Evolutionary conservation across 345 rosid genomes (phyloP).

Genomic region (Gossypium longicalyx): DNA sequence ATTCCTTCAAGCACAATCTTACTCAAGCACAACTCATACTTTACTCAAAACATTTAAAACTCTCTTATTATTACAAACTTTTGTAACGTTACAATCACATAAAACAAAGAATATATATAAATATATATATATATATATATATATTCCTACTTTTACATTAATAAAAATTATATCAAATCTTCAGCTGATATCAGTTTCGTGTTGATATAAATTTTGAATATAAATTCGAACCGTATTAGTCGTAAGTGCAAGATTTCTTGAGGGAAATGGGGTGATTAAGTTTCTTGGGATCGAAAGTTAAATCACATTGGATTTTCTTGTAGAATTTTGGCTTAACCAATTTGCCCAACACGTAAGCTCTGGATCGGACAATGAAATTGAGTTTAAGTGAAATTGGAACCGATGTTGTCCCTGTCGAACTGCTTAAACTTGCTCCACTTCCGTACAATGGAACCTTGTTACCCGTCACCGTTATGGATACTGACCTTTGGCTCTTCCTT

Average conservation of each 20-base stretch:
- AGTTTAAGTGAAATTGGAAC: slow-evolving; percentile 61
- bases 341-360: slow-evolving; percentile 83
- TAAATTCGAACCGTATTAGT: neutral
- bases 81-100: no score
- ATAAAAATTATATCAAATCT: no score
- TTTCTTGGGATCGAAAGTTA: slow-evolving; percentile 61
- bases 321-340: slow-evolving; percentile 78
- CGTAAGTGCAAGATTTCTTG: slow-evolving; percentile 64
- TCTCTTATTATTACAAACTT: no score
- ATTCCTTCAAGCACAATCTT: no score
- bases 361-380: slow-evolving; percentile 55
- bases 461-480: slow-evolving; percentile 47
- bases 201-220: no score
- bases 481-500: slow-evolving; percentile 71
- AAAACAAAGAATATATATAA: no score
- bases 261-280: slow-evolving; percentile 56
- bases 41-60: no score
- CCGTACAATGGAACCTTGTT: slow-evolving; percentile 83
- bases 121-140: no score
- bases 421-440: slow-evolving; percentile 65
- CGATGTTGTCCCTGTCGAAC: slow-evolving; percentile 45
- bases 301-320: slow-evolving; percentile 55
- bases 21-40: no score
- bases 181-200: no score
- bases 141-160: no score